These are phyloP conservation scores for Globisporangium abappressorium DNA, from an alignment of 352 stramenopile genomes.

Conservation along the genomic window DNA sequence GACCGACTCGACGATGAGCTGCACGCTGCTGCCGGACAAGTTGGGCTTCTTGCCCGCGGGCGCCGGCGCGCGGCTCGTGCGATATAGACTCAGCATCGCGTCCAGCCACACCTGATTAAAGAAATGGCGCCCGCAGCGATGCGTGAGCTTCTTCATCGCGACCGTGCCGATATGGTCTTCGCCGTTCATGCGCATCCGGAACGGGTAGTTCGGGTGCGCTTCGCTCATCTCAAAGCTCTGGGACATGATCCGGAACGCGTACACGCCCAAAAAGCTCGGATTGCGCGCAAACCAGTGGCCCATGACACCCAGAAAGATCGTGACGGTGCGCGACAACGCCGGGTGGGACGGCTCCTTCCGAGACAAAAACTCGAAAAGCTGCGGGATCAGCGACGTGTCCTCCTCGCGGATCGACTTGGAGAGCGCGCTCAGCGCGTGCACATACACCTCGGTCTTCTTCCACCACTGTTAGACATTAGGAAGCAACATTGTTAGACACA, in stretches of 20 bases:
- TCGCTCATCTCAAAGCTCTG: conserved; percentile 59
- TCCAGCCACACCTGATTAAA: conserved; percentile 74
- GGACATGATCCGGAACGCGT: conserved; percentile 68
- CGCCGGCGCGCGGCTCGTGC: conserved; percentile 29
- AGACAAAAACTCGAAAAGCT: conserved; percentile 72
- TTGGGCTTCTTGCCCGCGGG: conserved; percentile 19
- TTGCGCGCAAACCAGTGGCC: conserved; percentile 76
- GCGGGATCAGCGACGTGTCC: conserved; percentile 69
- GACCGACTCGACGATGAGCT: conserved; percentile 67
- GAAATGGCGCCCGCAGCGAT: conserved; percentile 56
- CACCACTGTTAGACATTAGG: conserved; percentile 47
- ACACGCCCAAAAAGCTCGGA: conserved; percentile 47
- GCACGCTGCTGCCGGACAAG: conserved; percentile 43
- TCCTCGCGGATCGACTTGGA: conserved; percentile 81
- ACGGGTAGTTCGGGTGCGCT: conserved; percentile 35
- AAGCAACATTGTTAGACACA: background rate
- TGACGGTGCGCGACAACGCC: conserved; percentile 54
- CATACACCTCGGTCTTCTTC: conserved; percentile 76
- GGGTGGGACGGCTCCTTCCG: conserved; percentile 59
- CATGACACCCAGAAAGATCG: conserved; percentile 69
- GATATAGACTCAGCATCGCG: conserved; percentile 61
- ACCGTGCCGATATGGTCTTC: conserved; percentile 75
- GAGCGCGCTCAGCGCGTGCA: conserved; percentile 74
- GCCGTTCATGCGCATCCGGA: conserved; percentile 32
- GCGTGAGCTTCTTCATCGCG: conserved; percentile 64